Evolutionary conservation across 2,329 filamentous ascomycete species (phyloP), one percentile per base, ranked within the genome.

Genomic region (Aureobasidium mangrovei): DNA sequence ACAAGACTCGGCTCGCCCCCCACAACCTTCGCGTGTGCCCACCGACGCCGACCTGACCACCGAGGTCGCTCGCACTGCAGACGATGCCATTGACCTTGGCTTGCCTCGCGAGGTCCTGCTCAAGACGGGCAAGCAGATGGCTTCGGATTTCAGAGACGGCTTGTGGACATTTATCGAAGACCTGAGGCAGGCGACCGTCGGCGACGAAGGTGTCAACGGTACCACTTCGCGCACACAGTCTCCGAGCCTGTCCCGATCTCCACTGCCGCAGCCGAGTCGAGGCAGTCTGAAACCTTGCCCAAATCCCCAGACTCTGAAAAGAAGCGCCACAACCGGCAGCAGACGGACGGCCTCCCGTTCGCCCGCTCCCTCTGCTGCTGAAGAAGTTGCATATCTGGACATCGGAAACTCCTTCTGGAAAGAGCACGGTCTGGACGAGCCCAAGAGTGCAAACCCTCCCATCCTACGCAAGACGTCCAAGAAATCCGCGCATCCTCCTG

Each of bases 91-190:
- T n/a, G 55, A 61, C 28, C 58, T 63, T 7, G 57, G 51, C 35
- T 56, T 68, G n/a, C 63, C 73, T 59, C 71, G 74, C 12, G 78
- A 81, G 42, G 67, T 72, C n/a, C 65, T 82, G 39, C 67, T 82
- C 56, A 74, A 70, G 63, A 80, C 72, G 53, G 74, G 75, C 56
- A 90, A 90, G 66, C 88, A 93, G 68, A 84, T 95, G 69, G 87
- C 91, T 12, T 86, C 88, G 57, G 93, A 96, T 70, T 83, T 98
- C 69, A 88, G 85, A 67, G 82, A 93, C 49, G 91, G 93, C 2
- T 73, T 98, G 46, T 91, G 87, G 82, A 95, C 88, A 1, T 98
- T 98, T 70, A 83, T 95, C 57, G 93, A 97, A 67, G 93, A 98
- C 66, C 82, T 98, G 45, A 81, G 91, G 60, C 93, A 97, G 70